Conservation (phyloP, 306 rosid genomes). For the Ochetophila trinervis region DNA sequence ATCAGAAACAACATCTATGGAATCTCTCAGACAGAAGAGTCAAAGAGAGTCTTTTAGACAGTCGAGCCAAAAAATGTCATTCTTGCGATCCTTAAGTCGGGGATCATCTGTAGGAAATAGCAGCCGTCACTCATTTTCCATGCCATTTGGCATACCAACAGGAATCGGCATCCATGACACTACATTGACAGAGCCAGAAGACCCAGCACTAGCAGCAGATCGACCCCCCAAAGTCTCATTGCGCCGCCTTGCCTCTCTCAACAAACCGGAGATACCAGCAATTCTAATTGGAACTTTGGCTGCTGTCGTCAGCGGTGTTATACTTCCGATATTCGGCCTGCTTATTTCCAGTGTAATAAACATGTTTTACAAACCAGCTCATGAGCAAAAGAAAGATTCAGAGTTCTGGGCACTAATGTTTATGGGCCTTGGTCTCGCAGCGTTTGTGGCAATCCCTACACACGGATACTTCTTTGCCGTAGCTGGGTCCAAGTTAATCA, state of each 20-base stretch:
- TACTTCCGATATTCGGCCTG: slow-evolving; percentile 62
- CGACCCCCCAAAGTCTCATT: slow-evolving; percentile 45
- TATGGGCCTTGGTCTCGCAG: slow-evolving; percentile 42
- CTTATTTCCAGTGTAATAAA: slow-evolving; percentile 60
- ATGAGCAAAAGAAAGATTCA: slow-evolving; percentile 56
- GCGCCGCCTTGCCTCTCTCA: slow-evolving; percentile 69
- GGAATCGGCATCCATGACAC: slow-evolving; percentile 44
- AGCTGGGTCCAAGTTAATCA: slow-evolving; percentile 73
- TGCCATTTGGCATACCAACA: slow-evolving; percentile 67
- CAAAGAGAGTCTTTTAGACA: slow-evolving; percentile 58
- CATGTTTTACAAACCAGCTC: slow-evolving; percentile 54
- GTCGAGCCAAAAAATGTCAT: slow-evolving; percentile 55
- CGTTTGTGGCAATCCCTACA: slow-evolving; percentile 45
- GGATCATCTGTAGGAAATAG: slow-evolving; percentile 75
- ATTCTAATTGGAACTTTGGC: slow-evolving; percentile 58
- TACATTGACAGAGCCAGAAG: slow-evolving; percentile 24
- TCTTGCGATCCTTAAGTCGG: slow-evolving; percentile 53
- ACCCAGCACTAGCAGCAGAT: slow-evolving; percentile 14
- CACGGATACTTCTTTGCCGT: slow-evolving; percentile 59
- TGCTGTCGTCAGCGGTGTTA: slow-evolving; percentile 51
- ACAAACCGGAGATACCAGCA: slow-evolving; percentile 88
- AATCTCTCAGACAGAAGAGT: slow-evolving; percentile 58
- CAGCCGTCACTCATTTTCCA: slow-evolving; percentile 68
- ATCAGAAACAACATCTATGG: slow-evolving; percentile 33
- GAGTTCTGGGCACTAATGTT: slow-evolving; percentile 73